These are phyloP conservation scores for Linum lewisii DNA, from an alignment of 345 rosid genomes.

Conservation along the genomic window DNA sequence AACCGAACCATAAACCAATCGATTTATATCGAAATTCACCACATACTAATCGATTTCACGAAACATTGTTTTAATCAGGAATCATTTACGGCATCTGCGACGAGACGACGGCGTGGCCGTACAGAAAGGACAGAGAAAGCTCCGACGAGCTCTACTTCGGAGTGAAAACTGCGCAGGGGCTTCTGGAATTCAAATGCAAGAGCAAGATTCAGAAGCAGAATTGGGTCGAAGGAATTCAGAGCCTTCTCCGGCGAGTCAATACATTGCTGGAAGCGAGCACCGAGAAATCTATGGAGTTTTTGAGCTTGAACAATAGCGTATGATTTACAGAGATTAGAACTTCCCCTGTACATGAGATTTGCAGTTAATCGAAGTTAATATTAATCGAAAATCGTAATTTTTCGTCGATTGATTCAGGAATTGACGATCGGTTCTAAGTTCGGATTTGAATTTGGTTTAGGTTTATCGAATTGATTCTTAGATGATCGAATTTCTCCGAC, in stretches of 20 bases:
- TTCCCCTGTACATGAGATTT: neutral
- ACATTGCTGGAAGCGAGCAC: conserved; percentile 27
- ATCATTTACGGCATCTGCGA: conserved; percentile 74
- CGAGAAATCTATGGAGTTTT: conserved; percentile 41
- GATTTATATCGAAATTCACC: no score
- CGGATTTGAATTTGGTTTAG: no score
- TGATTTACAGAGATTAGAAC: conserved; percentile 7
- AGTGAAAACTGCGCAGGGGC: conserved; percentile 86
- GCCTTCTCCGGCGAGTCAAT: conserved; percentile 59
- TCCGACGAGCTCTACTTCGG: conserved; percentile 77
- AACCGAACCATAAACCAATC: no score
- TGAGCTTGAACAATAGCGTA: conserved; percentile 32
- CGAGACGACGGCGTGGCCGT: conserved; percentile 80
- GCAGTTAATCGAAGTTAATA: neutral
- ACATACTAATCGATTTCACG: no score
- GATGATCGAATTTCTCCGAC: no score
- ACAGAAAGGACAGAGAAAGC: conserved; percentile 65
- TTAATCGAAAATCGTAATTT: no score
- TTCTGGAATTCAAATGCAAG: conserved; percentile 85
- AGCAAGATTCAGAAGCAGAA: conserved; percentile 70
- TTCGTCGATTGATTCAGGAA: no score
- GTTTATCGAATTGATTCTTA: no score
- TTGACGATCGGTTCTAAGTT: no score
- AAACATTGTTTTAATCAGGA: conserved; percentile 25
- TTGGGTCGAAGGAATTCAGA: conserved; percentile 74